Evolutionary conservation across 179 eudicot genomes (phyloP), one percentile per base, ranked within the genome.

Genomic region (Camellia oleifera): DNA sequence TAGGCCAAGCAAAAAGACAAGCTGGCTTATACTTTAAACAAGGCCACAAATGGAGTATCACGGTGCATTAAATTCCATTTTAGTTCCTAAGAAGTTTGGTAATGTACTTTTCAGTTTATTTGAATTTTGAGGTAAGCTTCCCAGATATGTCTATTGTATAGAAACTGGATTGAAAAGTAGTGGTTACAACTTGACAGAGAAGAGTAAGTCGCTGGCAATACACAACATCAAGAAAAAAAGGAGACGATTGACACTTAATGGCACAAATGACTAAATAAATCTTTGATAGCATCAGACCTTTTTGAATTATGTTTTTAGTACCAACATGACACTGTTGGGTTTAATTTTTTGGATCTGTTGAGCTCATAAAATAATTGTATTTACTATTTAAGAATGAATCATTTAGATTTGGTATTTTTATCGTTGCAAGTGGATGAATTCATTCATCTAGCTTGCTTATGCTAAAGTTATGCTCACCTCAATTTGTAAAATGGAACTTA

Each of bases 11-110:
- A 2, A 56, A 56, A 53, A 17, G n/a, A 13, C 52, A 68, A 68
- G 72, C n/a, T 68, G 12, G 18, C 72, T 68, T 11, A 68, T 68
- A 44, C 44, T 42, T 68, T 61, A 61, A n/a, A 61, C n/a, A n/a
- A 0, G 14, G 60, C 15, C 60, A 72, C 8, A 72, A 54, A 56
- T 72, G 26, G 13, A 53, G 76, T 20, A 20, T 15, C 46, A 18
- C 17, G 57, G 40, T 50, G 11, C 75, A 71, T 71, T 20, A 71
- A n/a, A 50, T 71, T 50, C 15, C 58, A 3, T 71, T 71, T 71
- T 71, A 48, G 2, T 10, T 45, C 73, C 53, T 45, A 15, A 40
- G 17, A 40, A 40, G 14, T 8, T 9, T 7, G 58, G 58, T 54
- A 7, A 8, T 54, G 58, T 54, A 54, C 58, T 9, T 54, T 54